Evolutionary conservation across 768 basidiomycete species (phyloP).

Genomic region (Trichaptum fuscoviolaceum): DNA sequence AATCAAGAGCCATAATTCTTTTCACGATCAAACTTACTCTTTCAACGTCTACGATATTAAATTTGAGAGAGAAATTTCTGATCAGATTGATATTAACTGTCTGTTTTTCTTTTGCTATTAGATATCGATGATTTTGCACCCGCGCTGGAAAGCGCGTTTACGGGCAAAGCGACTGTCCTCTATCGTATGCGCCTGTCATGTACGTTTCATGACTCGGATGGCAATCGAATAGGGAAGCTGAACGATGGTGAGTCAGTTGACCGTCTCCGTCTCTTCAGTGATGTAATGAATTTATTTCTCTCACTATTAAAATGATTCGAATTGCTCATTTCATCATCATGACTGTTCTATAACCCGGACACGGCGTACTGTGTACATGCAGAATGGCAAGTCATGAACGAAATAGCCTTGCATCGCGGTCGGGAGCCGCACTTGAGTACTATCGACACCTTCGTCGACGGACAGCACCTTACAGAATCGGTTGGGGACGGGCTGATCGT

Average conservation of each 20-base stretch:
- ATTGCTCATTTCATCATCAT: no score
- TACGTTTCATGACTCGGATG: slow-evolving; percentile 60
- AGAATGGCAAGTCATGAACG: slow-evolving; percentile 99
- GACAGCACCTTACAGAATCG: slow-evolving; percentile 92
- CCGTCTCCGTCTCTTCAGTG: slow-evolving; percentile 4
- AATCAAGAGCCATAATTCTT: no score
- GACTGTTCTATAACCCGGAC: no score
- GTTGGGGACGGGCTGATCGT: slow-evolving; percentile 93
- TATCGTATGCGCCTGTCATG: slow-evolving; percentile 90
- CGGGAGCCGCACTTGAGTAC: slow-evolving; percentile 88
- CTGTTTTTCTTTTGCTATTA: slow-evolving; percentile 27
- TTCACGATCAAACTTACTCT: background rate
- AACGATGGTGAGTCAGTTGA: slow-evolving; percentile 44
- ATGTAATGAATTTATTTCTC: background rate
- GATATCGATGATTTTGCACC: slow-evolving; percentile 86
- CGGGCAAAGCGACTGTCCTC: slow-evolving; percentile 74
- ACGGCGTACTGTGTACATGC: background rate
- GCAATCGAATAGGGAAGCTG: slow-evolving; percentile 49
- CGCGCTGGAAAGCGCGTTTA: slow-evolving; percentile 74
- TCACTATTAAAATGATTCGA: background rate
- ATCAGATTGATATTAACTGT: background rate
- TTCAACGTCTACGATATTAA: no score
- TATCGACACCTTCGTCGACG: slow-evolving; percentile 91
- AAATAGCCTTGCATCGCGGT: slow-evolving; percentile 88
- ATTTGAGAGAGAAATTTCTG: no score